These are phyloP conservation scores for Ceratobasidium sp. DNA, from an alignment of 1,284 basidiomycete genomes.

Conservation along the genomic window DNA sequence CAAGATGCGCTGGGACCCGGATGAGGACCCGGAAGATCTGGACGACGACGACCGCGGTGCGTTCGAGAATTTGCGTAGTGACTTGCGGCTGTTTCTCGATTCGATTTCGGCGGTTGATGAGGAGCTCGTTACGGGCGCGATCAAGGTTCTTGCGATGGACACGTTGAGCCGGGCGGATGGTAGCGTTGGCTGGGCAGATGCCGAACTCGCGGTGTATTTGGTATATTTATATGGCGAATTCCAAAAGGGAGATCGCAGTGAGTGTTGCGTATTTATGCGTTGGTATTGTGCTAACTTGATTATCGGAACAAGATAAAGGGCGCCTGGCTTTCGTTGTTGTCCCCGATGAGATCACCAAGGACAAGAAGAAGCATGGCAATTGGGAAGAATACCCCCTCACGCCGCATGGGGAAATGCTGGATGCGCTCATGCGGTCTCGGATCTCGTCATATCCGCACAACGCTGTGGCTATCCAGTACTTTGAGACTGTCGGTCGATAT, in stretches of 20 bases:
- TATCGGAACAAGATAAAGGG: slow-evolving; percentile 62
- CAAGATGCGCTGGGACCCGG: slow-evolving; percentile 94
- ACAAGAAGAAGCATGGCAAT: slow-evolving; percentile 67
- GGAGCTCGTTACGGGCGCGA: slow-evolving; percentile 77
- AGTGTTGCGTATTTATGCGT: slow-evolving; percentile 50
- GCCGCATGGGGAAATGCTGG: slow-evolving; percentile 89
- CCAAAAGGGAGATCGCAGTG: slow-evolving; percentile 47
- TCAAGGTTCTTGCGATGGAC: slow-evolving; percentile 75
- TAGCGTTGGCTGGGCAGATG: slow-evolving; percentile 88
- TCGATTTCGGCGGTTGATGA: slow-evolving; percentile 84
- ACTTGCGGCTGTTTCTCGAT: slow-evolving; percentile 84
- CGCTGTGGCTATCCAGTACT: slow-evolving; percentile 91
- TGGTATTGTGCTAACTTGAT: slow-evolving; percentile 54
- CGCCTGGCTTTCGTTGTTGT: slow-evolving; percentile 78
- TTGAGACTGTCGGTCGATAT: slow-evolving; percentile 93
- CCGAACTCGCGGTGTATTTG: slow-evolving; percentile 91
- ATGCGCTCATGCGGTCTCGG: slow-evolving; percentile 83
- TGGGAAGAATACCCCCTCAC: slow-evolving; percentile 72
- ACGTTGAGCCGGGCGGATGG: slow-evolving; percentile 68
- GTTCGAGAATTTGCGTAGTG: slow-evolving; percentile 89
- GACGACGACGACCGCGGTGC: slow-evolving; percentile 90
- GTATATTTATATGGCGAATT: slow-evolving; percentile 96
- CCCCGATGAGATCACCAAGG: slow-evolving; percentile 68
- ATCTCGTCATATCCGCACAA: slow-evolving; percentile 88
- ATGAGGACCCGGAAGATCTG: slow-evolving; percentile 80